A percentile compares a stretch with the other conserved stretches of the same genome.
phyloP scores from a whole-genome alignment of 192 early-diverging fungal species.

The Coemansia reversa region DNA sequence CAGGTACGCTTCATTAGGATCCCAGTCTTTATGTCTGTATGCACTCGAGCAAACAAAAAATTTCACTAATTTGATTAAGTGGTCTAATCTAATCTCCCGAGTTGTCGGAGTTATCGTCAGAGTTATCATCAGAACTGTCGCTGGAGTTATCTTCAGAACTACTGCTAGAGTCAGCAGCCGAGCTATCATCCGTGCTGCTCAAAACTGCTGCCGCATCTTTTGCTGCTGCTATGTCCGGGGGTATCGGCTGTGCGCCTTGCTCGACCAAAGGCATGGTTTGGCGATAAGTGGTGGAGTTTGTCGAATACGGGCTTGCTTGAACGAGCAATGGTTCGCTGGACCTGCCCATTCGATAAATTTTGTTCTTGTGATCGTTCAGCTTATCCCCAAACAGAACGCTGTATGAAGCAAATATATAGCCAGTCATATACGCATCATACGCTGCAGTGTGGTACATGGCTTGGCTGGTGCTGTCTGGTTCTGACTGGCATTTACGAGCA shows the following conservation, averaged over 20 bases:
- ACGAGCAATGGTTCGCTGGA: constrained; percentile 39
- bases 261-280: constrained; percentile 33
- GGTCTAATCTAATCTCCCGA: constrained; percentile 11
- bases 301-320: constrained; percentile 33
- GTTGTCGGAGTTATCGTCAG: too few species aligned
- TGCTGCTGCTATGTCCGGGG: not conserved
- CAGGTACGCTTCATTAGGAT: not conserved
- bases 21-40: not conserved
- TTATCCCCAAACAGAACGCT: constrained; percentile 47
- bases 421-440: constrained; percentile 98
- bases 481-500: not conserved
- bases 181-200: not conserved
- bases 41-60: constrained; percentile 17
- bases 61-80: constrained; percentile 31
- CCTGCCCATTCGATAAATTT: constrained; percentile 79
- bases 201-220: not conserved
- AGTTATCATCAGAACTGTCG: too few species aligned
- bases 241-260: not conserved
- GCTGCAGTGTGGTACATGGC: constrained; percentile 84
- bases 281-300: constrained; percentile 33
- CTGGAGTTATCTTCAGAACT: not conserved
- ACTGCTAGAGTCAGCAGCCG: not conserved
- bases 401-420: constrained; percentile 72
- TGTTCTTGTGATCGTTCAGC: constrained; percentile 63
- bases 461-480: not conserved